phyloP scores from a whole-genome alignment of 1,284 basidiomycete genomes.

The Rhizoctonia solani region DNA sequence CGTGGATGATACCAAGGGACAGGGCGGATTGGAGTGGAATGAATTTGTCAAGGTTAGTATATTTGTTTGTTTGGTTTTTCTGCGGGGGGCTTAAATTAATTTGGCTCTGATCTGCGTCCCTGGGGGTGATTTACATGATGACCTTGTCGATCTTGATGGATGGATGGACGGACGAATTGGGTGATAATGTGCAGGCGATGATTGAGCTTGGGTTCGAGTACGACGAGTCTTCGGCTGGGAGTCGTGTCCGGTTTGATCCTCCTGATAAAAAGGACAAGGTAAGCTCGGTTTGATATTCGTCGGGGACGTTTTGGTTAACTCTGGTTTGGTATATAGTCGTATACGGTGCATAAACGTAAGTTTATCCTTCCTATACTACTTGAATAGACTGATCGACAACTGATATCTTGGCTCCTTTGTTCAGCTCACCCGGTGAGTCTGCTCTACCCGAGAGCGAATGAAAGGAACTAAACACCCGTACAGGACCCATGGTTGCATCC shows the following conservation, averaged over 20 bases:
- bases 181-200: constrained; percentile 32
- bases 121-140: no score
- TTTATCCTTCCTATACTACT: not conserved
- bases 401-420: constrained; percentile 22
- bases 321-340: no score
- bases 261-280: constrained; percentile 34
- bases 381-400: no score
- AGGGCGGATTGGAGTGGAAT: constrained; percentile 34
- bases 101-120: no score
- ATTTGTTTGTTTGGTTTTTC: not conserved
- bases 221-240: constrained; percentile 36
- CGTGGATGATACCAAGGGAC: constrained; percentile 15
- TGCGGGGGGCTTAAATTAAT: no score
- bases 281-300: not conserved
- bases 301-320: no score
- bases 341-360: constrained; percentile 32
- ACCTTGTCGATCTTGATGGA: no score
- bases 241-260: constrained; percentile 36
- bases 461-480: not conserved
- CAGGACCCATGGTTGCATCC: constrained; percentile 24
- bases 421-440: constrained; percentile 22
- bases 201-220: constrained; percentile 35
- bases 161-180: no score
- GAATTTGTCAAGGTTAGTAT: constrained; percentile 37
- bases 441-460: not conserved